phyloP scores from a whole-genome alignment of 2,329 filamentous ascomycete species.

The Ceratocystiopsis sp. region DNA sequence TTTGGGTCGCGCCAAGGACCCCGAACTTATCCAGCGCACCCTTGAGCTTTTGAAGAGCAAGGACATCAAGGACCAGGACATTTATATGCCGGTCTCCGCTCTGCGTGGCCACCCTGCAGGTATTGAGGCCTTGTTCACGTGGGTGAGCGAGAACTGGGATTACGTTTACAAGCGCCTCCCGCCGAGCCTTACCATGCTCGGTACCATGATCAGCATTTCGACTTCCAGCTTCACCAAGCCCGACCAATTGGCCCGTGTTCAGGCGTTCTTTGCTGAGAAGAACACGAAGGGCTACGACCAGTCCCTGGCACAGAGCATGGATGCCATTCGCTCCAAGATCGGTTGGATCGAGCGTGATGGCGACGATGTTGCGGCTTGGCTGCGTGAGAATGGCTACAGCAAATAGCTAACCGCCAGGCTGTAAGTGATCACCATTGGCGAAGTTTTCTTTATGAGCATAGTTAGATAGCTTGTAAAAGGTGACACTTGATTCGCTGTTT shows the following conservation, averaged over 20 bases:
- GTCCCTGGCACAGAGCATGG: conserved; percentile 74
- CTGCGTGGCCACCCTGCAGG: conserved; percentile 63
- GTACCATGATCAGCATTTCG: conserved; percentile 66
- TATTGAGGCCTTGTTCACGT: conserved; percentile 63
- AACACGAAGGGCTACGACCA: conserved; percentile 77
- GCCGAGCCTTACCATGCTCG: conserved; percentile 73
- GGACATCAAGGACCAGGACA: conserved; percentile 85
- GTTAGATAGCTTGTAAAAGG: too few species aligned
- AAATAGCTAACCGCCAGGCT: too few species aligned
- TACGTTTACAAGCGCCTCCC: conserved; percentile 63
- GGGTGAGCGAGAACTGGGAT: conserved; percentile 84
- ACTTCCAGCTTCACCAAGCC: conserved; percentile 64
- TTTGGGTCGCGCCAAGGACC: conserved; percentile 61
- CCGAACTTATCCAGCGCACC: conserved; percentile 66
- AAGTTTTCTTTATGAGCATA: too few species aligned
- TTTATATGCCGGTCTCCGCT: conserved; percentile 73
- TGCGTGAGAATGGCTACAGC: conserved; percentile 18
- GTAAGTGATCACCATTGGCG: too few species aligned
- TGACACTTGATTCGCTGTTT: too few species aligned
- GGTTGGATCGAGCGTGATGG: conserved; percentile 64
- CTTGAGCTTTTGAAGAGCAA: conserved; percentile 57
- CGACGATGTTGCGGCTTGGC: conserved; percentile 42
- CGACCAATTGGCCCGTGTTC: conserved; percentile 58
- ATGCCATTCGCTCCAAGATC: conserved; percentile 70
- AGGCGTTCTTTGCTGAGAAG: conserved; percentile 66